These are phyloP conservation scores for Ilyonectria robusta DNA, from an alignment of 2,329 filamentous ascomycete species.

Conservation along the genomic window DNA sequence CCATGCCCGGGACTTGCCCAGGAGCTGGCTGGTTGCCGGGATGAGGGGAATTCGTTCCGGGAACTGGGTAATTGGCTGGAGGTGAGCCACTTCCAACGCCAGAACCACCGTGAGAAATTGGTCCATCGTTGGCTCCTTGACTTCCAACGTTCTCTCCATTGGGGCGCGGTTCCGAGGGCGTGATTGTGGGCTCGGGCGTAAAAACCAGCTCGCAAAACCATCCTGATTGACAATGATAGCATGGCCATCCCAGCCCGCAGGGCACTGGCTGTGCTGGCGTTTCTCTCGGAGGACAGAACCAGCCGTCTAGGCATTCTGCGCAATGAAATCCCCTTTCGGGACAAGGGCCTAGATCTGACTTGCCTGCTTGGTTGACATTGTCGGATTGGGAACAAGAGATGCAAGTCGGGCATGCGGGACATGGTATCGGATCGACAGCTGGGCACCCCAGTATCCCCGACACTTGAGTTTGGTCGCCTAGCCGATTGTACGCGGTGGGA, in stretches of 20 bases:
- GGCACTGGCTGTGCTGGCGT: slow-evolving; percentile 49
- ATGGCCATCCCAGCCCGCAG: slow-evolving; percentile 51
- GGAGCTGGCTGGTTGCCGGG: background rate
- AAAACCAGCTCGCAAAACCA: slow-evolving; percentile 46
- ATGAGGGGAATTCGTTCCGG: background rate
- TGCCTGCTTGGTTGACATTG: background rate
- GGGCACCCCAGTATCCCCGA: background rate
- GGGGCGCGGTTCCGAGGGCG: background rate
- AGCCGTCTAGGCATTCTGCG: slow-evolving; percentile 49
- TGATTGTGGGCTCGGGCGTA: background rate
- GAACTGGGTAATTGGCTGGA: background rate
- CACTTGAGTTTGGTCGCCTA: background rate
- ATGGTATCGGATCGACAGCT: slow-evolving; percentile 17
- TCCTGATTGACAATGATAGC: slow-evolving; percentile 49
- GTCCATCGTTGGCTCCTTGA: background rate
- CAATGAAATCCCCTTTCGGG: slow-evolving; percentile 48
- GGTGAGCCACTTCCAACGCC: background rate
- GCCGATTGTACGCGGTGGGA: background rate
- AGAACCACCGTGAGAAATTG: slow-evolving; percentile 3
- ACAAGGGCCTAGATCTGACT: slow-evolving; percentile 36
- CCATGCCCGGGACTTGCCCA: background rate
- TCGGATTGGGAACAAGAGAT: slow-evolving; percentile 20
- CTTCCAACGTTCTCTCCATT: background rate
- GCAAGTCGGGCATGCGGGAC: slow-evolving; percentile 39
- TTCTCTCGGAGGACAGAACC: slow-evolving; percentile 52